Base-by-base conservation (phyloP, 176 grass and related monocot genomes). In the Guadua angustifolia region DNA sequence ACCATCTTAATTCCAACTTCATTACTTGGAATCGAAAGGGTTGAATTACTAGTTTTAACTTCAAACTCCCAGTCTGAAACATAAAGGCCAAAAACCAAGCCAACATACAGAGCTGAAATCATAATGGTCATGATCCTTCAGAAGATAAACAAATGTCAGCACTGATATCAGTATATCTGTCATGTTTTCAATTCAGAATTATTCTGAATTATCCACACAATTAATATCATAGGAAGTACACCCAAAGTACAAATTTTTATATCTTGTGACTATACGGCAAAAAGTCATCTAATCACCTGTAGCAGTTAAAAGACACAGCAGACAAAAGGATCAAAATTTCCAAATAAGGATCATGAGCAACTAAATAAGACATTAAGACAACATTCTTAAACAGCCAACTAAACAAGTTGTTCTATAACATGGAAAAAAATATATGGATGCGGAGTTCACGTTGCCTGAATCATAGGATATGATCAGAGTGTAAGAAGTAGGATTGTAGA, bases 1-100 rank as follows among this genome's bases (percentile, higher is more conserved):
- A 92, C 95, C 79, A 50, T 84, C 74, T 94, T 82, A 47, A 66
- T 73, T 73, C 83, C 67, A 64, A 85, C 63, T 73, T 32, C 39
- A 78, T 86, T 80, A 62, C 36, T 77, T 83, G 82, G 42, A 64
- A 26, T 59, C 75, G 85, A 82, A 78, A 88, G 64, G 26, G 85
- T 71, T 71, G 86, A 88, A 89, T 87, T 93, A 13, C 79, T 85
- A 79, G 70, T 80, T 90, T 92, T 80, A 87, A 84, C 76, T 90
- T 92, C 55, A 78, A 98, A 95, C 77, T 95, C 89, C 95, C 93
- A 98, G 63, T 86, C 88, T 40, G 93, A 71, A 84, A 95, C 93
- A 87, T 92, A 94, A 38, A 98, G 89, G 57, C 93, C 95, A 40
- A 90, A 87, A 52, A 95, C 40, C 88, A 98, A 87, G 55, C 77